Evolutionary conservation across 768 basidiomycete genomes (phyloP), one percentile per base, ranked within the genome.

Genomic region (Kwoniella europaea): DNA sequence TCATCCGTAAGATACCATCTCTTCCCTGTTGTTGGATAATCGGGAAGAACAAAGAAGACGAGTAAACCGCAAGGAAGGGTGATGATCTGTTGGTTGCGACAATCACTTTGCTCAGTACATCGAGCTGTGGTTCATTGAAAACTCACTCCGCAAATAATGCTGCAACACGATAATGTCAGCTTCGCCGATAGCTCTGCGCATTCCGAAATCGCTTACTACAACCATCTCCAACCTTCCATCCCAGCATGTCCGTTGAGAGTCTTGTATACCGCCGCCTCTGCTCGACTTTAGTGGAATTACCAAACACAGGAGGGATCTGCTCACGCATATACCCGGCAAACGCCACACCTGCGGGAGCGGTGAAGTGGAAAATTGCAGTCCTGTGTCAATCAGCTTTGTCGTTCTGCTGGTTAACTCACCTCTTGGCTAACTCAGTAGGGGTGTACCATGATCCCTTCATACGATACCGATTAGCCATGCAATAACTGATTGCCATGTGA

Each of bases 161-260:
- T 62, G 42, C 7, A 13, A 44, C 7, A 29, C 3, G 27, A 22
- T 22, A 0, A 12, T 29, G 55, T 57, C 12, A 57, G 55, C 55
- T 29, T 22, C 13, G 16, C 55, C 12, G 20, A 29, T 29, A 22
- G 22, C 13, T 20, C 7, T 57, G 13, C 20, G 16, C 7, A 9
- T 22, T 4, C 12, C 22, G 46, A 18, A n/a, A 41, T 27, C 20
- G 35, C 61, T 44, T 22, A 62, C 61, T 69, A 77, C 15, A 77
- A 52, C 76, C 76, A 77, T 63, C 74, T 42, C 76, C 76, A 77
- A 3, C 74, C 74, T 16, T 67, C 71, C 10, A 77, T 35, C 4
- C 76, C 76, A 3, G 20, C 16, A 55, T 15, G 20, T 7, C 71
- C 74, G 41, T 77, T 63, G 10, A 77, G 56, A 57, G 59, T 72